Conservation (phyloP, 768 basidiomycete genomes). For the Cystofilobasidium capitatum region DNA sequence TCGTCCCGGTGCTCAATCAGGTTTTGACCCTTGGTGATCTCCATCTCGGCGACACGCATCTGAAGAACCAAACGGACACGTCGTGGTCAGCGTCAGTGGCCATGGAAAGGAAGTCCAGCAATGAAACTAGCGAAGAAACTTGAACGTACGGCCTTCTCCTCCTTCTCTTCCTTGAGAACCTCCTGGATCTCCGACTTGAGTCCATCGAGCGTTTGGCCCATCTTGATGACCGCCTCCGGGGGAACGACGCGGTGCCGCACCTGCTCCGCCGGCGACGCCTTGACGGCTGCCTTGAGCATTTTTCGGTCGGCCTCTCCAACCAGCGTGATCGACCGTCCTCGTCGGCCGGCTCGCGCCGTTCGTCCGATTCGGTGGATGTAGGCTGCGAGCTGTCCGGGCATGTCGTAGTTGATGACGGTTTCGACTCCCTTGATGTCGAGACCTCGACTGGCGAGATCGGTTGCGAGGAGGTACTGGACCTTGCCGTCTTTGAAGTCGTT, state of each 20-base stretch:
- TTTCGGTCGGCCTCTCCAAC: conserved; percentile 94
- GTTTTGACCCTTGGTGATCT: conserved; percentile 86
- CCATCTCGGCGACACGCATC: conserved; percentile 90
- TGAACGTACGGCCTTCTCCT: conserved; percentile 70
- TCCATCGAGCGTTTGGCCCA: conserved; percentile 57
- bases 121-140: background rate
- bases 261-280: conserved; percentile 65
- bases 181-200: conserved; percentile 68
- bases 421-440: conserved; percentile 55
- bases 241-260: conserved; percentile 83
- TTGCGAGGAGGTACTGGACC: conserved; percentile 90
- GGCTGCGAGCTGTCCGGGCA: conserved; percentile 84
- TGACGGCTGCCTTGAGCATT: conserved; percentile 90
- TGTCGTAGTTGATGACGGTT: conserved; percentile 97
- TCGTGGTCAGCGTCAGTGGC: background rate
- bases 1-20: conserved; percentile 86
- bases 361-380: conserved; percentile 96
- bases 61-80: conserved; percentile 37
- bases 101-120: background rate
- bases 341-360: conserved; percentile 87
- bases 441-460: conserved; percentile 69
- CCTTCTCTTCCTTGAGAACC: conserved; percentile 81
- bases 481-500: conserved; percentile 75
- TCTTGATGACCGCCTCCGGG: conserved; percentile 59
- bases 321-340: conserved; percentile 90